These are phyloP conservation scores for Oryza meyeriana DNA, from an alignment of 176 grass and related monocot genomes.

Conservation along the genomic window DNA sequence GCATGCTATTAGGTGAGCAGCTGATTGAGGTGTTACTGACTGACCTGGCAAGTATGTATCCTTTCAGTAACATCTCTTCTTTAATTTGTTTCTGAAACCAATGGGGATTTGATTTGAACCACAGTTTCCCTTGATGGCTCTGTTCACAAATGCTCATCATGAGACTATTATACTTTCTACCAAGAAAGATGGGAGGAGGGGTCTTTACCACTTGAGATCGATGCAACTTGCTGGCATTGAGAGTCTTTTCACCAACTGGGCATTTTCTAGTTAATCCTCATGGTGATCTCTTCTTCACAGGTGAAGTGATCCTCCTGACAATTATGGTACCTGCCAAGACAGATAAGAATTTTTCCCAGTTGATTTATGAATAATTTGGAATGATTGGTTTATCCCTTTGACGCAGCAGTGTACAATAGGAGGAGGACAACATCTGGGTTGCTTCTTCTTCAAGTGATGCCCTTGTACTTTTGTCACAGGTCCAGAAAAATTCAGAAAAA, in stretches of 20 bases:
- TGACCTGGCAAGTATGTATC: background rate
- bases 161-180: background rate
- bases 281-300: background rate
- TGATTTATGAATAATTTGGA: constrained; percentile 33
- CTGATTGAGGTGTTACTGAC: background rate
- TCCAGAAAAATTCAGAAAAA: constrained; percentile 20
- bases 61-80: background rate
- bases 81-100: background rate
- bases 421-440: background rate
- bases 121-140: background rate
- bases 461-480: constrained; percentile 31
- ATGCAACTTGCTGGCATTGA: constrained; percentile 10
- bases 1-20: background rate
- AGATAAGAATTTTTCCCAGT: background rate
- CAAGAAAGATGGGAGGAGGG: background rate
- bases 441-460: constrained; percentile 61
- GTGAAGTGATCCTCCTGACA: background rate
- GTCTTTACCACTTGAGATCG: background rate
- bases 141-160: background rate
- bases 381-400: constrained; percentile 25
- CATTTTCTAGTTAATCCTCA: background rate
- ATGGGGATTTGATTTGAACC: background rate
- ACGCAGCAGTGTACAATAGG: background rate
- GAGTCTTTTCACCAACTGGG: background rate
- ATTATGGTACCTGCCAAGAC: constrained; percentile 18